A percentile compares a stretch with the other conserved stretches of the same genome.
phyloP scores from a whole-genome alignment of 169 alveolate genomes.

The Miamiensis avidus region DNA sequence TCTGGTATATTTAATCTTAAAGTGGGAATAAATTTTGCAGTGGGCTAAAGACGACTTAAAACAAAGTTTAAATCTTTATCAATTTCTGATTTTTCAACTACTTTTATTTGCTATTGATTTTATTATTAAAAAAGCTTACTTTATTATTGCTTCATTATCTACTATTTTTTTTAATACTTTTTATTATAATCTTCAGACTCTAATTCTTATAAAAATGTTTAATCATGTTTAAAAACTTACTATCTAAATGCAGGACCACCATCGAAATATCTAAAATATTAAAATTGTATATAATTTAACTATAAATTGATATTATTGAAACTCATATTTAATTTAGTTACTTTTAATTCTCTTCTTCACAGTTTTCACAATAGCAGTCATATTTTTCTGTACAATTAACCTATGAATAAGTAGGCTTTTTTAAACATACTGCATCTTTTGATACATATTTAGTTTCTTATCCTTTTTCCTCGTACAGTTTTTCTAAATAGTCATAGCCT shows the following conservation, averaged over 20 bases:
- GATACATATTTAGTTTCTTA: background rate
- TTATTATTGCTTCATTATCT: no score
- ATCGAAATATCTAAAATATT: background rate
- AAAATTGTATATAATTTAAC: no score
- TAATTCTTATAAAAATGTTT: no score
- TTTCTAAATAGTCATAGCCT: background rate
- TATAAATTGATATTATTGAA: background rate
- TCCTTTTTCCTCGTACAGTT: background rate
- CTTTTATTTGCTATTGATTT: background rate
- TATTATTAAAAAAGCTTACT: background rate
- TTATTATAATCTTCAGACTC: background rate
- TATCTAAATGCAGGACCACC: background rate
- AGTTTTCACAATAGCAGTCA: background rate
- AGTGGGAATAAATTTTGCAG: background rate
- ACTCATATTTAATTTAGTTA: background rate
- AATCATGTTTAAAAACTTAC: background rate
- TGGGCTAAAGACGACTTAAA: background rate
- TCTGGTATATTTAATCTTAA: constrained; percentile 16
- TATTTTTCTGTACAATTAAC: background rate
- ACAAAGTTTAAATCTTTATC: constrained; percentile 10
- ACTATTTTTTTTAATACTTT: background rate
- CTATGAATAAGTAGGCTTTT: background rate
- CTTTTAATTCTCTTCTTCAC: background rate
- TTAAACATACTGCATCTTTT: background rate
- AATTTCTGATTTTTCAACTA: background rate